Evolutionary conservation across 768 basidiomycete species (phyloP), one percentile per base, ranked within the genome.

Genomic region (Amanita jacksonii): DNA sequence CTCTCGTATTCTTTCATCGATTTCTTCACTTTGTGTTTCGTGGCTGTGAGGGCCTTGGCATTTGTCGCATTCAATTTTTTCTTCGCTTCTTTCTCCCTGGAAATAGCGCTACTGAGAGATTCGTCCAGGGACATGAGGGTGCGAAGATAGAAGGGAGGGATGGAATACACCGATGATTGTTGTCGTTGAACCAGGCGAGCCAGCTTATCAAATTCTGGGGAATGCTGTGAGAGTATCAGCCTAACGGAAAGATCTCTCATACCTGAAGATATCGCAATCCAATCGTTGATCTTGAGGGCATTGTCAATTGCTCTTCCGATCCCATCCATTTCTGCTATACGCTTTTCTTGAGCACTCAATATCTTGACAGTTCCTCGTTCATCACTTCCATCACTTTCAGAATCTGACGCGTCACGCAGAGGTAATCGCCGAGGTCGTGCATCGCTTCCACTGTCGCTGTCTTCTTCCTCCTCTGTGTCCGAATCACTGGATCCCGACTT

Each of bases 121-220:
- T 69, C 61, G 52, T 98, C 96, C 28, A 98, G 77, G 52, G 69
- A 77, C 45, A 69, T 62, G 37, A 88, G 74, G 24, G 79, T 83
- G 57, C 76, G 82, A 57, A 89, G 70, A 66, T 79, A 93, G 58
- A 93, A 83, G 2, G 87, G 79, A 25, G 96, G 89, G 33, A 93
- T 74, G 15, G 86, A 84, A 51, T 81, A 56, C 90, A 87, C 49
- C 85, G 77, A 59, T 87, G 80, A 38, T 94, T 81, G 69, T 97
- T 83, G 38, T 91, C 27, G 38, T 59, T 88, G 81, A 40, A 94
- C 81, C 69, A 98, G 82, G 34, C 93, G 86, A 27, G 78, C 66
- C 38, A 99, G 74, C 62, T 98, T 98, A 67, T 99, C 96, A 62
- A 93, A 96, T 64, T 98, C 96, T n/a, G n/a, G n/a, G n/a, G n/a